Evolutionary conservation across 805 yeast species (phyloP).

Genomic region (Ogataea haglerorum): DNA sequence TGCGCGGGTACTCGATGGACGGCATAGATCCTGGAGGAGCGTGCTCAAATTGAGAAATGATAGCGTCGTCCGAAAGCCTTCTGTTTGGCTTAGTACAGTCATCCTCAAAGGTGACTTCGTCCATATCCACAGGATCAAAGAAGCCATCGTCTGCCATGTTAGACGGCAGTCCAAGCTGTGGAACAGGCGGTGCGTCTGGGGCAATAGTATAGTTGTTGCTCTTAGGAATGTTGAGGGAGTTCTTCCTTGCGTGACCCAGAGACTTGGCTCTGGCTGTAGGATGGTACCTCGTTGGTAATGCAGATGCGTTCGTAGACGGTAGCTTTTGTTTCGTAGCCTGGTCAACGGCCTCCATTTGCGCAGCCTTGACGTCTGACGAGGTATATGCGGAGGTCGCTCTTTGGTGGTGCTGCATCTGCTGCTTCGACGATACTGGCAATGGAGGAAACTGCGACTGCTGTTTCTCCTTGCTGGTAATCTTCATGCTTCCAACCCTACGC

Average conservation of each 20-base stretch:
- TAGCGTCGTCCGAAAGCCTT: slow-evolving; percentile 45
- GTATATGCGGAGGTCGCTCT: slow-evolving; percentile 39
- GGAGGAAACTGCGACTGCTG: slow-evolving; percentile 34
- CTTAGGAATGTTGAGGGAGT: slow-evolving; percentile 41
- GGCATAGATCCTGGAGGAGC: slow-evolving; percentile 85
- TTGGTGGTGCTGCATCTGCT: slow-evolving; percentile 31
- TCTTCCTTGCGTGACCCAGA: slow-evolving; percentile 74
- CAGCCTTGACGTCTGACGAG: slow-evolving; percentile 32
- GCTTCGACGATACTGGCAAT: slow-evolving; percentile 27
- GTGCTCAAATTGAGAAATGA: slow-evolving; percentile 40
- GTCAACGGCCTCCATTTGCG: slow-evolving; percentile 8
- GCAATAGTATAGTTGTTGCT: slow-evolving; percentile 17
- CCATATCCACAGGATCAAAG: slow-evolving; percentile 54
- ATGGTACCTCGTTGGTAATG: slow-evolving; percentile 41
- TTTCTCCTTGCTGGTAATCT: slow-evolving; percentile 55
- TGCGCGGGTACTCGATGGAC: slow-evolving; percentile 88
- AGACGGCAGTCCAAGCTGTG: slow-evolving; percentile 33
- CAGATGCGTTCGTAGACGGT: slow-evolving; percentile 31
- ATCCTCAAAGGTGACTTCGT: slow-evolving; percentile 30
- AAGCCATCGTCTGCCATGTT: slow-evolving; percentile 45
- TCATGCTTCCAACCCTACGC: slow-evolving; percentile 61
- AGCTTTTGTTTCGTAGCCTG: slow-evolving; percentile 10
- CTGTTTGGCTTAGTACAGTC: slow-evolving; percentile 25
- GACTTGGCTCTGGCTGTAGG: slow-evolving; percentile 89
- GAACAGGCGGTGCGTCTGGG: slow-evolving; percentile 42